Conservation (phyloP, 352 stramenopile genomes). For the Thraustotheca clavata region DNA sequence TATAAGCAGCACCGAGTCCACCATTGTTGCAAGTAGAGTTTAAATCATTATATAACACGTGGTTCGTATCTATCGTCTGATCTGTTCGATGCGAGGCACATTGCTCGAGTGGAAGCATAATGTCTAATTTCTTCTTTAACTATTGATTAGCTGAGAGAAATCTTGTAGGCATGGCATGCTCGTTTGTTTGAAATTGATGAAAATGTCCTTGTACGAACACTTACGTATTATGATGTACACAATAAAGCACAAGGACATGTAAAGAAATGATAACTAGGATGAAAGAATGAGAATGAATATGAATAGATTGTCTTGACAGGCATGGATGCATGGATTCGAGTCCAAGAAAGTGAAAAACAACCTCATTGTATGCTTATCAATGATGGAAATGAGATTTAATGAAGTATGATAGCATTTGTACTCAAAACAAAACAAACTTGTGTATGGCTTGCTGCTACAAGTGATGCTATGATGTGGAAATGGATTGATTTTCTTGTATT, state of each 20-base stretch:
- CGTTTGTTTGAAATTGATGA: not conserved
- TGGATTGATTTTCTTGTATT: conserved; percentile 1
- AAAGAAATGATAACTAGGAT: not conserved
- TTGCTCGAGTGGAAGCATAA: no score
- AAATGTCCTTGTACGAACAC: not conserved
- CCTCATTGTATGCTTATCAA: not conserved
- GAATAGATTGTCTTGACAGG: not conserved
- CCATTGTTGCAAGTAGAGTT: no score
- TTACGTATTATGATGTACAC: not conserved
- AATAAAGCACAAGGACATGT: not conserved
- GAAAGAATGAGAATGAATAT: not conserved
- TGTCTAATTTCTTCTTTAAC: no score
- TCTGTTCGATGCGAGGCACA: no score
- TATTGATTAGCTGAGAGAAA: no score
- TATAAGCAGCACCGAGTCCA: no score
- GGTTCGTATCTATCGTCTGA: no score
- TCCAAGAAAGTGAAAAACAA: not conserved
- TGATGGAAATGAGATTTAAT: not conserved
- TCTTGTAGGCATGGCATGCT: not conserved
- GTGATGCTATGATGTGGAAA: not conserved
- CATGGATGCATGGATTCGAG: not conserved
- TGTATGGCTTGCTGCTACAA: not conserved
- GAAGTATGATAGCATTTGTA: not conserved
- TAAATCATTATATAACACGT: no score
- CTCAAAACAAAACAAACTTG: not conserved